These are phyloP conservation scores for Tetrapisispora fleetii DNA, from an alignment of 805 yeast genomes.

Conservation along the genomic window DNA sequence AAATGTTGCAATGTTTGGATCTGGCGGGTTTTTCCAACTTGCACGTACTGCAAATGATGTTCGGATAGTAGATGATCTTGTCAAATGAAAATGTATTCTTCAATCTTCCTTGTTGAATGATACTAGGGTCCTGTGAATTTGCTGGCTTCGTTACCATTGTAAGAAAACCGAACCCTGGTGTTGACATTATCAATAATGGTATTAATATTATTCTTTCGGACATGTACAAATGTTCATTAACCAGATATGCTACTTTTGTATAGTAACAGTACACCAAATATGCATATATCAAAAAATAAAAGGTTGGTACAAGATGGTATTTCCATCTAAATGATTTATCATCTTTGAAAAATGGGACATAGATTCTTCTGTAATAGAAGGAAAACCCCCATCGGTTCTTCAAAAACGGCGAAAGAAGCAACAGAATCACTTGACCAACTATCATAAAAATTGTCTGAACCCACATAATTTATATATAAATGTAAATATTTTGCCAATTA, in stretches of 20 bases:
- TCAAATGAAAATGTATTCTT: conserved; percentile 33
- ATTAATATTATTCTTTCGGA: conserved; percentile 16
- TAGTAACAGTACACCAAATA: conserved; percentile 14
- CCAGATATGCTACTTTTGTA: conserved; percentile 8
- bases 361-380: conserved; percentile 19
- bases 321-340: conserved; percentile 18
- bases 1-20: conserved; percentile 63
- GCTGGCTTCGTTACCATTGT: conserved; percentile 17
- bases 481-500: no score
- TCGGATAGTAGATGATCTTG: conserved; percentile 42
- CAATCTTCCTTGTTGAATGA: neutral
- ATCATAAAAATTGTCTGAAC: neutral
- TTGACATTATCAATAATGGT: conserved; percentile 14
- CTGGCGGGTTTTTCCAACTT: conserved; percentile 56
- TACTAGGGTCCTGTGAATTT: conserved; percentile 3
- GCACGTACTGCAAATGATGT: conserved; percentile 48
- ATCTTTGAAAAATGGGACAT: conserved; percentile 20
- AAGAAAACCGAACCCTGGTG: conserved; percentile 14
- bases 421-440: conserved; percentile 10
- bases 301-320: conserved; percentile 21
- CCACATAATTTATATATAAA: neutral
- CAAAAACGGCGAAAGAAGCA: conserved; percentile 21
- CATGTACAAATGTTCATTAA: conserved; percentile 5
- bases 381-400: conserved; percentile 14
- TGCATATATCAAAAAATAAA: conserved; percentile 19